phyloP scores from a whole-genome alignment of 441 rosid genomes.

The Cnidoscolus chayamansa region DNA sequence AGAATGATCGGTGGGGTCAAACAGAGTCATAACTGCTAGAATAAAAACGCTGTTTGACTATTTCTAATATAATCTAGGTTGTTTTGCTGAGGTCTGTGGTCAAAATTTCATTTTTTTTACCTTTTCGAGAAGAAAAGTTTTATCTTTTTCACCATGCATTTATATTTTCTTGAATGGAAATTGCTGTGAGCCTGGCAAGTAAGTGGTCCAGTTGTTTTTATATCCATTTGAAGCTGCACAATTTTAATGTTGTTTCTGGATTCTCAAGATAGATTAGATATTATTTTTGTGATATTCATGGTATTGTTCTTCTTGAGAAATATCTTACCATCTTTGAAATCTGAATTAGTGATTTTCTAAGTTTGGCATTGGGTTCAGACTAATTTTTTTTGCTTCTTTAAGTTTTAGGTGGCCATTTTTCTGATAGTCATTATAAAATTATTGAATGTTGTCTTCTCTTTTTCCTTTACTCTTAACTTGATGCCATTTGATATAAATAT shows the following conservation, averaged over 20 bases:
- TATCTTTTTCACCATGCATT: background rate
- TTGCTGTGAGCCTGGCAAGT: background rate
- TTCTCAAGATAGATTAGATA: too few species aligned
- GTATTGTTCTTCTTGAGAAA: background rate
- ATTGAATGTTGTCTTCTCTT: background rate
- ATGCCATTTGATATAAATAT: background rate
- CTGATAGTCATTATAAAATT: background rate
- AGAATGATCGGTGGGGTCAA: background rate
- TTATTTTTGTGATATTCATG: background rate
- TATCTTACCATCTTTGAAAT: slow-evolving; percentile 4
- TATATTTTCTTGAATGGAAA: background rate
- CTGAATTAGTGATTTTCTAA: background rate
- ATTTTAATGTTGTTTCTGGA: background rate
- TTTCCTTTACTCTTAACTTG: background rate
- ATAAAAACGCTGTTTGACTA: background rate
- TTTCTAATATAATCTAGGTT: too few species aligned
- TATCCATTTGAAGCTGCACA: slow-evolving; percentile 9
- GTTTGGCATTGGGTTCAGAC: background rate
- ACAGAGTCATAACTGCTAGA: background rate
- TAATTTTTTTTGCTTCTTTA: background rate
- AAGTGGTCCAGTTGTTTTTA: slow-evolving; percentile 1
- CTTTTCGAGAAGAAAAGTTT: background rate
- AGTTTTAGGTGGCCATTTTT: background rate
- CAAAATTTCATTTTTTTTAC: background rate
- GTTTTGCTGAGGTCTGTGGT: background rate